Evolutionary conservation across 2,329 filamentous ascomycete species (phyloP).

Genomic region (Monosporascus sp.): DNA sequence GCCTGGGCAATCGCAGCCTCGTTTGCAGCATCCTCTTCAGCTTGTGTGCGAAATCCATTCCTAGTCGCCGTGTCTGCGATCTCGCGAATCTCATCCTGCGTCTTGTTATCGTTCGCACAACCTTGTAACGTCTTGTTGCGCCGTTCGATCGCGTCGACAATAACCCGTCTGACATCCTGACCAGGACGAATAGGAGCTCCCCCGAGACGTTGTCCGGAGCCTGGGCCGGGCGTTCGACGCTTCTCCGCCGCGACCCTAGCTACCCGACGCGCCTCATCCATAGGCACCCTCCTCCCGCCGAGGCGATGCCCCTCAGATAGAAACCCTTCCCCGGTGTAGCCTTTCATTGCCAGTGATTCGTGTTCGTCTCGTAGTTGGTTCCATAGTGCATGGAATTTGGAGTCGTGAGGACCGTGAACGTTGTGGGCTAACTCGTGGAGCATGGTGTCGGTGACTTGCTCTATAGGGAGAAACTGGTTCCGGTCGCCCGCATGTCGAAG

Average conservation of each 20-base stretch:
- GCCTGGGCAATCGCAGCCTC: conserved; percentile 81
- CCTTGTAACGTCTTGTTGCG: conserved; percentile 63
- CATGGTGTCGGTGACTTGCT: conserved; percentile 83
- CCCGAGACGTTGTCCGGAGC: conserved; percentile 68
- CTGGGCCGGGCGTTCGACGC: conserved; percentile 50
- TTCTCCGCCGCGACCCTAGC: conserved; percentile 72
- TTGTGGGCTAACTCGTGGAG: conserved; percentile 93
- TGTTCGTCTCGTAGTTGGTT: conserved; percentile 85
- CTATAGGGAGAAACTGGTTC: conserved; percentile 71
- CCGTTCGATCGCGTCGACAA: conserved; percentile 65
- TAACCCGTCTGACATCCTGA: conserved; percentile 65
- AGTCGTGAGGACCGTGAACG: conserved; percentile 75
- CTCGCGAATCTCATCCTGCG: conserved; percentile 60
- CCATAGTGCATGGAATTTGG: conserved; percentile 79
- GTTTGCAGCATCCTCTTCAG: conserved; percentile 84
- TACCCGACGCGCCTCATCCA: conserved; percentile 67
- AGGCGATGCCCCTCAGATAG: conserved; percentile 68
- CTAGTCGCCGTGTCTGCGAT: conserved; percentile 58
- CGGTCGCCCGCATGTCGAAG: conserved; percentile 71
- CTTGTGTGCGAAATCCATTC: conserved; percentile 75
- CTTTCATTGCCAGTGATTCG: conserved; percentile 67
- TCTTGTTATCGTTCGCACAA: conserved; percentile 67
- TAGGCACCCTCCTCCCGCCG: conserved; percentile 61
- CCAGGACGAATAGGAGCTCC: conserved; percentile 50
- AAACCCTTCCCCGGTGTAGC: conserved; percentile 89